phyloP scores from a whole-genome alignment of 345 rosid species.

The Conringia planisiliqua region DNA sequence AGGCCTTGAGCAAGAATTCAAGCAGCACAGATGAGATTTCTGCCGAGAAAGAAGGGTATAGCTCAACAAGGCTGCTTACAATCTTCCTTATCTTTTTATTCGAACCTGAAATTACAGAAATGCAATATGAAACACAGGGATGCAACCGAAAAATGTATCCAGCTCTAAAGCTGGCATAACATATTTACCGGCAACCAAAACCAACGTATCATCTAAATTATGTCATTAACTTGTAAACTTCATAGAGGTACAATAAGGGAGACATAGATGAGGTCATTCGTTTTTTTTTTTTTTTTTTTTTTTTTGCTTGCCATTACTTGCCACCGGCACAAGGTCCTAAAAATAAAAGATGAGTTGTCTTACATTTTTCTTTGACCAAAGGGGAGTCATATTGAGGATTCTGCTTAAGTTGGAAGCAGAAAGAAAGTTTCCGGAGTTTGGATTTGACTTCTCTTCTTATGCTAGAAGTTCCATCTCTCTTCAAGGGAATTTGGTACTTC shows the following conservation, averaged over 20 bases:
- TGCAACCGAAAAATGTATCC: not conserved
- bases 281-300: not conserved
- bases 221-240: conserved; percentile 1
- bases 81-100: conserved; percentile 50
- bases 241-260: not conserved
- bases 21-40: conserved; percentile 67
- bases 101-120: conserved; percentile 49
- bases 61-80: conserved; percentile 51
- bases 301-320: not conserved
- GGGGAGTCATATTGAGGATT: conserved; percentile 40
- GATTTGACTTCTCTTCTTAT: conserved; percentile 61
- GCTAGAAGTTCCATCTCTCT: conserved; percentile 48
- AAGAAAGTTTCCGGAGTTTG: conserved; percentile 54
- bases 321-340: not conserved
- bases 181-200: not conserved
- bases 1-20: conserved; percentile 55
- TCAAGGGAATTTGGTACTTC: conserved; percentile 50
- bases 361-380: conserved; percentile 44
- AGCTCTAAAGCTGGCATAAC: not conserved
- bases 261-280: not conserved
- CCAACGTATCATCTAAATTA: not conserved
- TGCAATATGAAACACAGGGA: not conserved
- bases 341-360: not conserved
- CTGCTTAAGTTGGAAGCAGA: conserved; percentile 43
- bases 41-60: conserved; percentile 64